These are phyloP conservation scores for Mortierella claussenii DNA, from an alignment of 192 early-diverging fungal genomes.

Conservation along the genomic window DNA sequence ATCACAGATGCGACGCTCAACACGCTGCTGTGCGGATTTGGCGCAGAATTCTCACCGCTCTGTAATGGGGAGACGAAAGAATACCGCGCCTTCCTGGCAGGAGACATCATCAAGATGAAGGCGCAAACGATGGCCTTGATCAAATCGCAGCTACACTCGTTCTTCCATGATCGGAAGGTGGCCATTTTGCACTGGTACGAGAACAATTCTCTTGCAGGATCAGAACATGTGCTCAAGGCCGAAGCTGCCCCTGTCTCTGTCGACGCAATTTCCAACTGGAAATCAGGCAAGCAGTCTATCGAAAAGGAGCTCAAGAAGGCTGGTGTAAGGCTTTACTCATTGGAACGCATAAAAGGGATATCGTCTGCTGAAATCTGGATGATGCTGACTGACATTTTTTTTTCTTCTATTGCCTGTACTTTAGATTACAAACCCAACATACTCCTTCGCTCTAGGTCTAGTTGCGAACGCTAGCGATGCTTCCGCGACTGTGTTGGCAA, in stretches of 20 bases:
- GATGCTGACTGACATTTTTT: too few species aligned
- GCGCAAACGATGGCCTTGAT: conserved; percentile 67
- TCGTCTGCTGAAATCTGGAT: too few species aligned
- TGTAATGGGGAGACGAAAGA: conserved; percentile 86
- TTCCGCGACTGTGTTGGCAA: conserved; percentile 10
- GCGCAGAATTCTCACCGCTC: conserved; percentile 76
- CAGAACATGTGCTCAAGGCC: conserved; percentile 71
- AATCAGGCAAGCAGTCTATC: conserved; percentile 42
- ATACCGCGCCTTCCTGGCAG: conserved; percentile 71
- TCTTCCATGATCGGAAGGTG: conserved; percentile 78
- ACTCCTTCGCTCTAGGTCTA: conserved; percentile 26
- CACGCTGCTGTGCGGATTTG: conserved; percentile 70
- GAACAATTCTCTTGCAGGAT: conserved; percentile 13
- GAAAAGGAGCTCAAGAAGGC: conserved; percentile 57
- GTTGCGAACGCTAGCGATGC: conserved; percentile 30
- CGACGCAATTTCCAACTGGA: conserved; percentile 54
- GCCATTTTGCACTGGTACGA: conserved; percentile 69
- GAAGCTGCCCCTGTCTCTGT: conserved; percentile 53
- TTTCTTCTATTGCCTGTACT: neutral
- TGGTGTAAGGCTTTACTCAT: conserved; percentile 47
- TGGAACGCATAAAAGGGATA: too few species aligned
- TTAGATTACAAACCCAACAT: conserved; percentile 33
- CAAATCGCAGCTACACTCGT: conserved; percentile 68
- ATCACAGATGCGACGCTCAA: conserved; percentile 66
- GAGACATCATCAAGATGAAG: conserved; percentile 66